Evolutionary conservation across 495 filamentous ascomycete species (phyloP), one percentile per base, ranked within the genome.

Genomic region (Sabuloglossum arenarium): DNA sequence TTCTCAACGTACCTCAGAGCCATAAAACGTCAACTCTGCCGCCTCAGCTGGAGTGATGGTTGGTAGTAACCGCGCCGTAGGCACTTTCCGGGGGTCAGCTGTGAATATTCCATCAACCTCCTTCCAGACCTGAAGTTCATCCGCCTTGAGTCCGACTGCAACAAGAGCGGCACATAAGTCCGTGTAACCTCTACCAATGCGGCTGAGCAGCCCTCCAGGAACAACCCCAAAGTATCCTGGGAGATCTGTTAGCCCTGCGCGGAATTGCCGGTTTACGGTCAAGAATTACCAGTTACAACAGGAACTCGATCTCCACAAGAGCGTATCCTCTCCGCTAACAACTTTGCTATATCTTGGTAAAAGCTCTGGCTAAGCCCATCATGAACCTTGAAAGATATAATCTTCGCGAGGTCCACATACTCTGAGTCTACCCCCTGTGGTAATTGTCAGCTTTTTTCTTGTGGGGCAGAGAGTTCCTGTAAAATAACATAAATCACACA

Each of bases 41-140:
- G 88, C 88, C 63, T 95, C 88, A 32, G 85, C 78, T 0, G 88
- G 88, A 0, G 86, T 88, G 64, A 95, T 89, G 19, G 79, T 76
- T 1, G 78, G 66, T 37, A 95, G 72, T 21, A 94, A 74, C 46
- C 79, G 72, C 12, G 88, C 88, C 3, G 86, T 88, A 0, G 86
- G 87, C 24, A 95, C 87, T 64, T 93, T 94, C 52, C 81, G 74
- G 0, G 88, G 88, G 62, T 94, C 87, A 23, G 85, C 85, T 0
- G 85, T 91, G 67, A 89, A 93, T 57, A 94, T 90, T 24, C 87
- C 87, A 63, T 91, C 86, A 23, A 94, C 87, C 62, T 94, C 87
- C 69, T 94, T 94, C 86, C 87, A 90, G 8, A 94, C 82, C 63
- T 95, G 88, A 24, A 94, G 73, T 63, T 95, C 88, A 31, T 80